Evolutionary conservation across 176 grass and related monocot species (phyloP), one percentile per base, ranked within the genome.

Genomic region (Pontederia paniculata): DNA sequence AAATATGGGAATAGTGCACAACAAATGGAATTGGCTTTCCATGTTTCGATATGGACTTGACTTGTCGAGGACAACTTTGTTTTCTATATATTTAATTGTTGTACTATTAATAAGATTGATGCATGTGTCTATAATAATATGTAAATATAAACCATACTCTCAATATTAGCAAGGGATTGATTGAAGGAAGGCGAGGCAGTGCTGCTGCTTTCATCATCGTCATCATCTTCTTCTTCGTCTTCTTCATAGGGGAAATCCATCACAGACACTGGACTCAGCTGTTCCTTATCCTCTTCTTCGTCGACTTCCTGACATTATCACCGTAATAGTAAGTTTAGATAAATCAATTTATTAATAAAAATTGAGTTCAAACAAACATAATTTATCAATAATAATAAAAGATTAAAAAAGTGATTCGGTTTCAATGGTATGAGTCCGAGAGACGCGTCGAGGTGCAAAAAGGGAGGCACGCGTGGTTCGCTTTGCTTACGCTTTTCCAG

Each of bases 191-290:
- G 70, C 12, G 76, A 79, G 9, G 60, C 55, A 12, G 21, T 9
- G 18, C 52, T 66, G 60, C 52, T 50, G 23, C 70, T 42, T 23
- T 42, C 75, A 12, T 70, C 55, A 9, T 45, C 52, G 22, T 41
- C 48, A 21, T 58, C 60, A 2, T 64, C 71, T 8, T 58, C 62
- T n/a, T 48, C 58, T 55, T 56, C 71, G 11, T 73, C 76, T 1
- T 88, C 77, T 52, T 84, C 58, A 21, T 72, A 75, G 9, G 43
- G 88, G 61, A 94, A 88, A 45, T 88, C 88, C 88, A 94, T 84
- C 23, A 94, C 74, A 6, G 88, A 94, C 9, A 84, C 74, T 0
- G 88, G 88, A 70, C 88, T 84, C 20, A 74, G 71, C 12, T 74
- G 77, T 62, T 76, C 42, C 42, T 15, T 45, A 66, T 65, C 37